phyloP scores from a whole-genome alignment of 257 asterid genomes.

The Capsicum pubescens region DNA sequence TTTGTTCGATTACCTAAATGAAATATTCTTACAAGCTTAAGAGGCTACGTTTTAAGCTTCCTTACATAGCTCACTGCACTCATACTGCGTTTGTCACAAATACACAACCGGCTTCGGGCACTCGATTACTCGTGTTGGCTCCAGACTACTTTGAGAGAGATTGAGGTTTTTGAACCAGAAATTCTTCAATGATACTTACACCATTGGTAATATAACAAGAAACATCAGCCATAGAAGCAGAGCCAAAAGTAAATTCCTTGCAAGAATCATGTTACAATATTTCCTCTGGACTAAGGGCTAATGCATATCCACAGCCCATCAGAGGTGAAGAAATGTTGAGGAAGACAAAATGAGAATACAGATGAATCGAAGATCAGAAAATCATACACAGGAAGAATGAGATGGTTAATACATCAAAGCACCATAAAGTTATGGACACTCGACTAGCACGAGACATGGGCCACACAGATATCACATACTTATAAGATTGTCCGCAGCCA shows the following conservation, averaged over 20 bases:
- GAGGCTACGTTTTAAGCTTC: no score
- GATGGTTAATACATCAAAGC: slow-evolving; percentile 9
- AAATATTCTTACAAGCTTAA: no score
- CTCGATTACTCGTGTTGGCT: no score
- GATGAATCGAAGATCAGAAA: not conserved
- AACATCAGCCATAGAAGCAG: not conserved
- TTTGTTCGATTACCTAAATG: no score
- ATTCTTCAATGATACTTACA: no score
- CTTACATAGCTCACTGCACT: no score
- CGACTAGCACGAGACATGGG: not conserved
- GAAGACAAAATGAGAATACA: slow-evolving; percentile 7
- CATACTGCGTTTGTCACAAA: no score
- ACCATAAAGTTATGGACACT: not conserved
- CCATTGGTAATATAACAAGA: not conserved
- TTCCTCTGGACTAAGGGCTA: not conserved
- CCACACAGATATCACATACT: not conserved
- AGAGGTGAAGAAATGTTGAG: not conserved
- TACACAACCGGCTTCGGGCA: no score
- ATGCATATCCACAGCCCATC: not conserved
- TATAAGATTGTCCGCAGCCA: not conserved
- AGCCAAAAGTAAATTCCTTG: not conserved
- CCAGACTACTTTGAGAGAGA: no score
- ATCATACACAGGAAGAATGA: slow-evolving; percentile 20
- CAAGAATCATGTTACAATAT: not conserved
- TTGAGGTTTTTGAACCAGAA: no score